Base-by-base conservation (phyloP, 2,329 filamentous ascomycete species). In the Trichophyton simii region DNA sequence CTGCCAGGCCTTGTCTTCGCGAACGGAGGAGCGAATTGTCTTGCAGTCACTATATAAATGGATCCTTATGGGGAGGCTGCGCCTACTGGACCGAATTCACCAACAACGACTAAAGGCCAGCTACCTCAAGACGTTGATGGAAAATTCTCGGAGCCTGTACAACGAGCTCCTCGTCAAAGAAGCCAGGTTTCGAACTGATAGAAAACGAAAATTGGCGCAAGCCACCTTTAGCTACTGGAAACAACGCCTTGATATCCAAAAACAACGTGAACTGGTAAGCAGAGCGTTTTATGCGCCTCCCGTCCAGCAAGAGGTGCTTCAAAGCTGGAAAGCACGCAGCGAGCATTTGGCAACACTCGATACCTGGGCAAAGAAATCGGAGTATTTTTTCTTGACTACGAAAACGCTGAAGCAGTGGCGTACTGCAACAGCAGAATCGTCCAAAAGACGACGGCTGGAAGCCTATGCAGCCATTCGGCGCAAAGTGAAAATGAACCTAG, bases 31-130 rank as follows among this genome's bases (percentile, higher is more conserved):
- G 64, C 78, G 83, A 2, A 65, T 85, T 46, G 73, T 82, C 48
- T 72, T 81, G 34, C 79, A 86, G 67, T 71, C 75, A 5, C 73
- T 87, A 63, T 85, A 84, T 69, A 83, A 78, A 69, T 86, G 83
- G 83, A 77, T 81, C n/a, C 67, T 86, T 34, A 77, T 79, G 38
- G 78, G 77, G 60, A 70, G 78, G 63, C 74, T 68, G 55, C 68
- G 70, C 20, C 69, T 78, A 31, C 71, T 76, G 69, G 70, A 70
- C 61, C 69, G 73, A 55, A 71, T 76, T 55, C 70, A 67, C 42
- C 72, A 76, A n/a, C 71, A 74, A 63, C 71, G 72, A 11, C 69
- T 75, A 50, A 73, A 75, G 44, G 69, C 69, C 6, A 71, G 73
- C 28, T 69, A 71, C 6, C 72, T 80, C 28, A 67, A 71, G 34